Evolutionary conservation across 495 filamentous ascomycete species (phyloP).

Genomic region (Thermothielavioides terrestris): DNA sequence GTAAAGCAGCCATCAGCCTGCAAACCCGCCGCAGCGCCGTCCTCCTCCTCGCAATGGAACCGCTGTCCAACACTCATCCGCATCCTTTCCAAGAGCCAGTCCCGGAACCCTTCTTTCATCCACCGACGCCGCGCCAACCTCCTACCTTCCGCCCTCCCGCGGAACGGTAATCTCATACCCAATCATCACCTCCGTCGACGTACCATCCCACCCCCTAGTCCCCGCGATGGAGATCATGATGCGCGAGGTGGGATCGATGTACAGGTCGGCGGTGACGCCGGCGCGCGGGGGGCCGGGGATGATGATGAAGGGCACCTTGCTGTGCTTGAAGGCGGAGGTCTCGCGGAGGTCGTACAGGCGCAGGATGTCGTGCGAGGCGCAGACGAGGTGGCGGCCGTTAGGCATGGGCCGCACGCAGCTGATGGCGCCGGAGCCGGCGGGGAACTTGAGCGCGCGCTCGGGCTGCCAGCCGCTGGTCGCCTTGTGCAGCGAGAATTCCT

Average conservation of each 20-base stretch:
- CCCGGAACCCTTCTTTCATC: not conserved
- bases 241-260: conserved; percentile 76
- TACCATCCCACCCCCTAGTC: conserved; percentile 94
- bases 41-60: too few species aligned
- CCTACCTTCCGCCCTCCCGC: not conserved
- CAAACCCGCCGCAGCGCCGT: too few species aligned
- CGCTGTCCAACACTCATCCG: not conserved
- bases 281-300: conserved; percentile 83
- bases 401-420: conserved; percentile 82
- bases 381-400: conserved; percentile 87
- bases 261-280: conserved; percentile 76
- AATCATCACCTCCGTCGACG: conserved; percentile 77
- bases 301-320: conserved; percentile 85
- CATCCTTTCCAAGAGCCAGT: not conserved
- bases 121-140: not conserved
- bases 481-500: conserved; percentile 86
- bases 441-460: conserved; percentile 81
- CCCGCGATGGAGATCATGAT: conserved; percentile 89
- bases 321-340: conserved; percentile 54
- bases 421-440: conserved; percentile 79
- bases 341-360: conserved; percentile 83
- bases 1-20: too few species aligned
- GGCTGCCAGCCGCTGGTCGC: conserved; percentile 54
- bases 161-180: conserved; percentile 72
- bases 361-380: conserved; percentile 90